Conservation (phyloP, 495 filamentous ascomycete species). For the Trichocladium uniseriatum region DNA sequence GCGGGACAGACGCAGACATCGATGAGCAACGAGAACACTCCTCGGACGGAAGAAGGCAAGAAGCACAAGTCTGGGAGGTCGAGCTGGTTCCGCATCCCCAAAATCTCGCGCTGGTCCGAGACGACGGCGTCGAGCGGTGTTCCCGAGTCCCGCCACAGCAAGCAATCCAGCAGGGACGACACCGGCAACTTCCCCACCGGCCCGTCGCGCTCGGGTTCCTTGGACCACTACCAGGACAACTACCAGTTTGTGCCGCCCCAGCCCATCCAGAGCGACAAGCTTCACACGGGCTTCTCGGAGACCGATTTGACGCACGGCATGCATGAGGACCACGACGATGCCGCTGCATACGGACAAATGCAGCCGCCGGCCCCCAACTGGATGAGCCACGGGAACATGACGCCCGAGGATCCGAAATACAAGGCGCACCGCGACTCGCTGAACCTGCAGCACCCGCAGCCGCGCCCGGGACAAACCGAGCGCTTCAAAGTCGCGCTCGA, state of each 20-base stretch:
- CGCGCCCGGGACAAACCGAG: conserved; percentile 70
- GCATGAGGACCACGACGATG: conserved; percentile 10
- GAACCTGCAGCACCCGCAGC: conserved; percentile 85
- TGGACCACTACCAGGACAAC: conserved; percentile 53
- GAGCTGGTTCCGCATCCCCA: conserved; percentile 83
- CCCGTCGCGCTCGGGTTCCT: conserved; percentile 61
- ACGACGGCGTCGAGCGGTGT: conserved; percentile 69
- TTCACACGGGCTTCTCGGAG: conserved; percentile 57
- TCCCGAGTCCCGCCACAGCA: conserved; percentile 43
- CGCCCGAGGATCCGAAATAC: conserved; percentile 82
- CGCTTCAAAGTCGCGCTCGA: conserved; percentile 76
- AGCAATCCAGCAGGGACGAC: conserved; percentile 37
- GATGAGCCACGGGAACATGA: conserved; percentile 32
- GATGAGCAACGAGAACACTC: conserved; percentile 35
- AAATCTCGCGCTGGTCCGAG: conserved; percentile 94
- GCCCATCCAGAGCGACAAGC: conserved; percentile 47
- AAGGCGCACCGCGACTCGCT: conserved; percentile 82
- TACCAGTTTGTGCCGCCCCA: conserved; percentile 55
- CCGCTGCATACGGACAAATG: conserved; percentile 20
- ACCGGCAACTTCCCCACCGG: conserved; percentile 23
- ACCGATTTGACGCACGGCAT: conserved; percentile 28
- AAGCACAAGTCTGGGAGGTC: conserved; percentile 62
- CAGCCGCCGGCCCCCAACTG: conserved; percentile 23
- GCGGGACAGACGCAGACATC: conserved; percentile 27
- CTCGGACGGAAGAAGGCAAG: conserved; percentile 63